Evolutionary conservation across 1,284 basidiomycete species (phyloP).

Genomic region (Cryptococcus deneoformans): DNA sequence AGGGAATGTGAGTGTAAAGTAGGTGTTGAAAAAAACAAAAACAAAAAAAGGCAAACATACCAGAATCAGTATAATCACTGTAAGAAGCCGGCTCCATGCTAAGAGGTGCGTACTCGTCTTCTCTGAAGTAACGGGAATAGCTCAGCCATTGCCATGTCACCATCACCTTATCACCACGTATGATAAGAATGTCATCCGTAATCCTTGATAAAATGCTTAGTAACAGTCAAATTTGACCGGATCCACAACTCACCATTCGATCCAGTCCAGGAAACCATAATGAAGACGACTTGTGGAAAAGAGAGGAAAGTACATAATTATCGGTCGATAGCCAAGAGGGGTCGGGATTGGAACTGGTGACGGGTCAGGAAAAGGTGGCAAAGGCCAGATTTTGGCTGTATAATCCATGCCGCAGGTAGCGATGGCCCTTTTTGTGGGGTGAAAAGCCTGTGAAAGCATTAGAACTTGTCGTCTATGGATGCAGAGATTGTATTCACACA

Average conservation of each 20-base stretch:
- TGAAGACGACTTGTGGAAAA: slow-evolving; percentile 27
- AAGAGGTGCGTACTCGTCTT: neutral
- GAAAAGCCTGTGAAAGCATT: slow-evolving; percentile 17
- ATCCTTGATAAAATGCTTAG: slow-evolving; percentile 13
- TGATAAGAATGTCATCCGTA: slow-evolving; percentile 18
- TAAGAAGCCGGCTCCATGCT: slow-evolving; percentile 5
- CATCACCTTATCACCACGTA: slow-evolving; percentile 9
- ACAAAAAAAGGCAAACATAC: slow-evolving; percentile 12
- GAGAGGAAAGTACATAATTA: slow-evolving; percentile 22
- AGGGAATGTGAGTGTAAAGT: neutral
- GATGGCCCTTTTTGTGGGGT: slow-evolving; percentile 23
- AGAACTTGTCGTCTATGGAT: neutral
- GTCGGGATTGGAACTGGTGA: slow-evolving; percentile 2
- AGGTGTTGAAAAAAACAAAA: neutral
- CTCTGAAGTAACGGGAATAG: slow-evolving; percentile 20
- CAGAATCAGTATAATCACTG: slow-evolving; percentile 20
- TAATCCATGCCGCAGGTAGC: slow-evolving; percentile 24
- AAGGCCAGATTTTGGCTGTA: slow-evolving; percentile 29
- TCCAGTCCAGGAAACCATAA: slow-evolving; percentile 15
- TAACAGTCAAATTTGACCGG: neutral
- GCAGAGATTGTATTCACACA: slow-evolving; percentile 14
- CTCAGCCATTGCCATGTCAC: slow-evolving; percentile 28
- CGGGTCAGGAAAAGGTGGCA: slow-evolving; percentile 22
- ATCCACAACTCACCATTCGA: slow-evolving; percentile 23
- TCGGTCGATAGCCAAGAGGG: slow-evolving; percentile 20